Evolutionary conservation across 1,139 yeast genomes (phyloP), one percentile per base, ranked within the genome.

Genomic region (Kluyveromyces sp.): DNA sequence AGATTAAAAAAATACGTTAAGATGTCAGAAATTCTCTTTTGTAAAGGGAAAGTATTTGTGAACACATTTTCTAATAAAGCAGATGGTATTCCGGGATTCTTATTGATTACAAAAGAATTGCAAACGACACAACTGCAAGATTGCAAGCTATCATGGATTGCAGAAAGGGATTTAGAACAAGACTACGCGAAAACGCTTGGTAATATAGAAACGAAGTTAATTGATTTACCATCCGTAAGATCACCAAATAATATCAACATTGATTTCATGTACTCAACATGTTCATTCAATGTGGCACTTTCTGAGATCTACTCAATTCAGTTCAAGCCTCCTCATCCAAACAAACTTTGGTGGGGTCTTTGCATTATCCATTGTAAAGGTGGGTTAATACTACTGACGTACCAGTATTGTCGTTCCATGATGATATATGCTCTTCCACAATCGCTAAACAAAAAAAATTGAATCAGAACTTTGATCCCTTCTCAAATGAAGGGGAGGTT

Each of bases 331-430:
- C 96, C 97, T 2, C 79, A 89, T 1, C 58, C 66, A 6, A 69
- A 75, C 26, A 94, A 96, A 1, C 83, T 87, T 81, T 92, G 97
- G 96, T 78, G 78, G 67, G 99, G 0, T 85, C 95, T n/a, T 0
- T 69, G 90, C 25, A 71, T 88, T 2, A 67, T 90, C 41, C 83
- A 88, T 64, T 75, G 87, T 4, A 76, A 78, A 51, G 56, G 55
- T 15, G 43, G 39, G 7, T 40, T 44, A 85, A 83, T n/a, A n/a
- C n/a, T 42, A 83, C 85, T 37, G 77, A 79, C 50, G 60, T 82
- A 15, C 97, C 97, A 0, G 83, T 89, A 6, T 62, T 92, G 39
- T 92, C 89, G 64, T 90, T 94, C 70, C 97, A 92, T 64, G 98
- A 94, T 61, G 83, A 86, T 49, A 92, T 86, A 57, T 79, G 84